phyloP scores from a whole-genome alignment of 164 flowering plant genomes.

The Kingdonia uniflora region DNA sequence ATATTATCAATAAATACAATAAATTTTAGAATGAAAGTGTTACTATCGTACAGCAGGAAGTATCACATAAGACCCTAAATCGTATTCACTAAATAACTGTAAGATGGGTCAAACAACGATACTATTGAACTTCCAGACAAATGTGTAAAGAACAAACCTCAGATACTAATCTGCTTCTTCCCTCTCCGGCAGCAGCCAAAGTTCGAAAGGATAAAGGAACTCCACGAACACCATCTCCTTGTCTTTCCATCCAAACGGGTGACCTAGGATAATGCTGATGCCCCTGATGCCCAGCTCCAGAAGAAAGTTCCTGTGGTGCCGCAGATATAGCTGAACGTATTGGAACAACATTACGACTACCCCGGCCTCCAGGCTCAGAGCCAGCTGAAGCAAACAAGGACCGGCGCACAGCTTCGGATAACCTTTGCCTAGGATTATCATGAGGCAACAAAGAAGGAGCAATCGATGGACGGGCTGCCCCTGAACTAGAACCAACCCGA shows the following conservation, averaged over 20 bases:
- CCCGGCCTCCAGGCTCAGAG: conserved; percentile 33
- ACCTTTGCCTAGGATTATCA: conserved; percentile 31
- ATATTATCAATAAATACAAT: no score
- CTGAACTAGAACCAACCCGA: conserved; percentile 31
- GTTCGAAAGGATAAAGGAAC: conserved; percentile 41
- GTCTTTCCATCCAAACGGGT: conserved; percentile 50
- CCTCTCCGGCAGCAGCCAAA: conserved; percentile 56
- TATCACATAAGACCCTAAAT: neutral
- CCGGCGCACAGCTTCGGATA: conserved; percentile 53
- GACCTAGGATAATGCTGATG: conserved; percentile 38
- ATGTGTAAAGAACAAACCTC: conserved; percentile 52
- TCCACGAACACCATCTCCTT: conserved; percentile 31
- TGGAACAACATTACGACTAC: conserved; percentile 19
- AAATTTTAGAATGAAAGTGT: no score
- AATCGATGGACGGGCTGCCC: conserved; percentile 24
- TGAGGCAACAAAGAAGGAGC: conserved; percentile 31
- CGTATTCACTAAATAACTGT: neutral
- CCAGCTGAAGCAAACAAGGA: conserved; percentile 37
- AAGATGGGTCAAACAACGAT: neutral
- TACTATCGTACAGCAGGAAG: no score
- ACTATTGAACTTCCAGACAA: conserved; percentile 10
- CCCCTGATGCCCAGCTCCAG: conserved; percentile 35
- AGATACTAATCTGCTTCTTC: conserved; percentile 65
- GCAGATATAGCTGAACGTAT: conserved; percentile 22
- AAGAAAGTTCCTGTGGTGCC: conserved; percentile 35